These are phyloP conservation scores for Coffea humblotiana DNA, from an alignment of 305 asterid genomes.

Conservation along the genomic window DNA sequence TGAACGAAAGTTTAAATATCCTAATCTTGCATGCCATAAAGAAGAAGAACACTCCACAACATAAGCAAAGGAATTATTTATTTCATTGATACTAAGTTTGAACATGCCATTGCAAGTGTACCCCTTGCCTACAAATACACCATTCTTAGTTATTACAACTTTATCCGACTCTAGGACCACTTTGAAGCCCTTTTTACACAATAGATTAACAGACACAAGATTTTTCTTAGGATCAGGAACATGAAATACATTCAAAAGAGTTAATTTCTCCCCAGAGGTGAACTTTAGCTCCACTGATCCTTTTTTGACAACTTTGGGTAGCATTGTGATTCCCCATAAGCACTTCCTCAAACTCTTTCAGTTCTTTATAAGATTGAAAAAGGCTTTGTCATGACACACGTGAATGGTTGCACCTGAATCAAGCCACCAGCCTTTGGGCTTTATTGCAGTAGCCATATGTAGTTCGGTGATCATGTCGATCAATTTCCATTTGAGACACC, in stretches of 20 bases:
- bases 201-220: not conserved
- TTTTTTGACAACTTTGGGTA: not conserved
- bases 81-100: not conserved
- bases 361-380: not conserved
- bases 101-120: not conserved
- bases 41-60: not conserved
- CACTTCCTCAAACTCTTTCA: not conserved
- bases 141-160: not conserved
- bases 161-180: not conserved
- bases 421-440: not conserved
- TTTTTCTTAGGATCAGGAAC: not conserved
- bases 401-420: not conserved
- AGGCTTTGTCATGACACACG: not conserved
- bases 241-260: not conserved
- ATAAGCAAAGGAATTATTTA: not conserved
- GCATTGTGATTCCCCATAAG: not conserved
- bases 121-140: not conserved
- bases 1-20: constrained; percentile 1
- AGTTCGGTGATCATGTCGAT: not conserved
- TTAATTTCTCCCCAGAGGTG: not conserved
- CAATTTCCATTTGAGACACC: not conserved
- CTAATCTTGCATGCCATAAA: constrained; percentile 2
- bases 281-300: not conserved
- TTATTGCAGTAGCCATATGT: not conserved
- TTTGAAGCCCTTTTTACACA: not conserved